phyloP scores from a whole-genome alignment of 768 basidiomycete genomes.

The Rhizopogon roseolus region DNA sequence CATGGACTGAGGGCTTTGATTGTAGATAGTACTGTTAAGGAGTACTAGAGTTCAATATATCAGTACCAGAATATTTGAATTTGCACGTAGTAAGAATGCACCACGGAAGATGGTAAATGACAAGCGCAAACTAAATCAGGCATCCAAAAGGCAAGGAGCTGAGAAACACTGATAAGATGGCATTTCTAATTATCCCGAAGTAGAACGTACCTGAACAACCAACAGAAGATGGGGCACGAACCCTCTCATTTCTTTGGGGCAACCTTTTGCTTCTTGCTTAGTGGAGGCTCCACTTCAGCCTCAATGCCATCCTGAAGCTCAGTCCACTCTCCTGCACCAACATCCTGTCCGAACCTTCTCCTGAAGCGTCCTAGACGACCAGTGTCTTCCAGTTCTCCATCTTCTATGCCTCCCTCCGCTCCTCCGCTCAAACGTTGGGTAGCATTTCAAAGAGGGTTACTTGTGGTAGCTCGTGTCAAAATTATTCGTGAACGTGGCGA shows the following conservation, averaged over 20 bases:
- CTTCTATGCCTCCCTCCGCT: conserved; percentile 38
- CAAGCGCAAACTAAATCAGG: background rate
- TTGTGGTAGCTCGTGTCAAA: conserved; percentile 83
- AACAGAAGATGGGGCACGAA: background rate
- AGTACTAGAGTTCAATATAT: too few species aligned
- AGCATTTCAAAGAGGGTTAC: conserved; percentile 84
- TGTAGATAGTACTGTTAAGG: too few species aligned
- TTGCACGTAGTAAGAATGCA: too few species aligned
- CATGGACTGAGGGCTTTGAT: too few species aligned
- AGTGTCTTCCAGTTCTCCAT: conserved; percentile 66
- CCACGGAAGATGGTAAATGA: background rate
- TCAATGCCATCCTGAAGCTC: conserved; percentile 20
- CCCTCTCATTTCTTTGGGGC: conserved; percentile 1
- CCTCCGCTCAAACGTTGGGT: conserved; percentile 46
- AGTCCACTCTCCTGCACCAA: conserved; percentile 30
- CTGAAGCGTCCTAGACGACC: conserved; percentile 82
- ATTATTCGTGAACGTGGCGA: conserved; percentile 75
- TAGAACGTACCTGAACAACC: background rate
- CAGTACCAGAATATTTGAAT: too few species aligned
- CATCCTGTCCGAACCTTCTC: conserved; percentile 58
- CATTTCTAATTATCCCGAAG: background rate
- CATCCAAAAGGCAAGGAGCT: background rate
- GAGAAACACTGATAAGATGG: background rate
- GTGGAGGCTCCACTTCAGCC: conserved; percentile 23
- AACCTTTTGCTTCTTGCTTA: conserved; percentile 3